Evolutionary conservation across 2,329 filamentous ascomycete species (phyloP), one percentile per base, ranked within the genome.

Genomic region (Cryphonectria nitschkei): DNA sequence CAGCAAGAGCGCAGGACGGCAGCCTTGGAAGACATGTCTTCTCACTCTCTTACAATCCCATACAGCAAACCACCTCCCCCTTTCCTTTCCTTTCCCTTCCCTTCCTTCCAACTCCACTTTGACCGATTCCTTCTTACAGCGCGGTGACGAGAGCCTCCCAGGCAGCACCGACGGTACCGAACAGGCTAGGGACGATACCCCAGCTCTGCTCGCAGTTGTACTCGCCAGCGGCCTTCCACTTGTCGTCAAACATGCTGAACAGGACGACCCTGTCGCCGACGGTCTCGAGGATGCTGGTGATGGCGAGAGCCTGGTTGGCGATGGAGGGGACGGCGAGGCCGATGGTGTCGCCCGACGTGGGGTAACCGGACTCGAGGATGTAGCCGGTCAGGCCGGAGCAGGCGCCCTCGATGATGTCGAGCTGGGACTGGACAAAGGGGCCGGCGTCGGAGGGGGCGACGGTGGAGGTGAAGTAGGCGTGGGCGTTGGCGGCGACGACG

Each of bases 341-440:
- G 83, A 96, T 95, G 83, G 88, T 81, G 41, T 81, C 76, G 79
- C 95, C 95, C 9, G 79, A 75, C 68, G 84, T 90, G 74, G 95
- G 95, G 94, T 95, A 98, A 77, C 95, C 95, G 70, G 92, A 93
- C 90, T 98, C 95, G 76, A 97, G 86, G 84, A 95, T 93, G 85
- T 93, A 89, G 75, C 90, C 91, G 52, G 88, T 83, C 85, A 92
- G 92, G 79, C 87, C 87, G 56, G 85, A 80, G 88, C 95, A 98
- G 76, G 93, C 76, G 62, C 81, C 80, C 79, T 89, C 83, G 74
- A 97, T 90, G 74, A 93, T 85, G 63, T 89, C 83, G 74, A 97
- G 88, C 87, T 97, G 90, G 76, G 85, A 79, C 75, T 86, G 83
- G 76, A 95, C 92, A 81, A 98, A 98, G 67, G 84, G 80, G 79